These are phyloP conservation scores for Rutstroemia sp. DNA, from an alignment of 2,329 filamentous ascomycete genomes.

Conservation along the genomic window DNA sequence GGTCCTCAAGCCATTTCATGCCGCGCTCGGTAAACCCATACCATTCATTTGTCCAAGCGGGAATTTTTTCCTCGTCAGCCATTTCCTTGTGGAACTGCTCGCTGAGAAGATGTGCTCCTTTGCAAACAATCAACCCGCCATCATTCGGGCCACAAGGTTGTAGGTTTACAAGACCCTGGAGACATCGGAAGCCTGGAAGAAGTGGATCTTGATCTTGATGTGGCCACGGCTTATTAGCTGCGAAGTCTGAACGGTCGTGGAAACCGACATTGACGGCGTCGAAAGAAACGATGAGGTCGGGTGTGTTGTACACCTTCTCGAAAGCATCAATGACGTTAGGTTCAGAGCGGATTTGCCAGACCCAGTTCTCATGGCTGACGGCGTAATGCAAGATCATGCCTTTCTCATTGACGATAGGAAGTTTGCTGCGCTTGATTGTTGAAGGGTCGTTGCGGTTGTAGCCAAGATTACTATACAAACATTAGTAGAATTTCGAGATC, in stretches of 20 bases:
- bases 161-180: conserved; percentile 39
- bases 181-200: conserved; percentile 35
- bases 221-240: conserved; percentile 30
- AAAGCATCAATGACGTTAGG: conserved; percentile 34
- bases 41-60: conserved; percentile 13
- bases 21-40: conserved; percentile 27
- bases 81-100: conserved; percentile 24
- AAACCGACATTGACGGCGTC: conserved; percentile 35
- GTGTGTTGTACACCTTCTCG: conserved; percentile 33
- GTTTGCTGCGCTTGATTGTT: too few species aligned
- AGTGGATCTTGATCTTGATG: conserved; percentile 34
- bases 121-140: conserved; percentile 30
- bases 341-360: conserved; percentile 33
- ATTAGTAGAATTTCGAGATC: too few species aligned
- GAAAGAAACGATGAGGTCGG: conserved; percentile 39
- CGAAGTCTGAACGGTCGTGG: conserved; percentile 14
- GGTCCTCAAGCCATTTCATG: conserved; percentile 31
- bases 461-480: too few species aligned
- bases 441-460: too few species aligned
- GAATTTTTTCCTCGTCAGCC: background rate
- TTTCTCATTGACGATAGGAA: too few species aligned
- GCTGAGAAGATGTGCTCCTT: conserved; percentile 24
- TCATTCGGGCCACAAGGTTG: conserved; percentile 28
- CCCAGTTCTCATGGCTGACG: conserved; percentile 32
- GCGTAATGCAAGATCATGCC: too few species aligned